Evolutionary conservation across 2,329 filamentous ascomycete genomes (phyloP), one percentile per base, ranked within the genome.

Genomic region (Monosporascus sp.): DNA sequence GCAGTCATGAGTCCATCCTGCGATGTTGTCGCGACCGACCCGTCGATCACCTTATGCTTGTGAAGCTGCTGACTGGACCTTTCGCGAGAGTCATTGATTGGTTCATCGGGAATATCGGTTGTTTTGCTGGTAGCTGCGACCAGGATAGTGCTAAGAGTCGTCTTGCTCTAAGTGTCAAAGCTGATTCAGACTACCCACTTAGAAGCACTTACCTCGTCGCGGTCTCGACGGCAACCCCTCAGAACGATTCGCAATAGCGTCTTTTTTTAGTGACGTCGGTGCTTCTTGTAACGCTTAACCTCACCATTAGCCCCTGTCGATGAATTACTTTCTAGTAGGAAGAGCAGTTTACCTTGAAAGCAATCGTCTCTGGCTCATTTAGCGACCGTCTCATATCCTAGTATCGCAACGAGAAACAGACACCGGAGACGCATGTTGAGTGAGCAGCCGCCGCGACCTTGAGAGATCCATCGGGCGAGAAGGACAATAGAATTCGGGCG

Each of bases 51-150:
- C 34, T 62, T 58, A 27, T 54, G 56, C 20, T 51, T 51, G 24
- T 60, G 38, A 20, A 57, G 47, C 59, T 56, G 61, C 51, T 54
- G 50, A 46, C 51, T 58, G 8, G 56, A 57, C 27, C 56, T 51
- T 41, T 55, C 50, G 8, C 51, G 25, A 36, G 57, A 42, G 24
- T 42, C 39, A 8, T 54, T 50, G 44, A 53, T 34, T 14, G 54
- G 51, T 31, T 54, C 53, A n/a, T 51, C 55, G 3, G 54, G 56
- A 9, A 55, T 59, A 18, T 27, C 54, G 20, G 53, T 55, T 18
- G 41, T 55, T 51, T 57, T 2, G 38, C 51, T 42, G 20, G 34
- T 50, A 11, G 50, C 52, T 37, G 52, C 54, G 0, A 47, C 52
- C 14, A 48, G 38, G 9, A 48, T 20, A 14, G 51, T 56, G 47